Base-by-base conservation (phyloP, 2,329 filamentous ascomycete genomes). In the Elsinoe necatrix region DNA sequence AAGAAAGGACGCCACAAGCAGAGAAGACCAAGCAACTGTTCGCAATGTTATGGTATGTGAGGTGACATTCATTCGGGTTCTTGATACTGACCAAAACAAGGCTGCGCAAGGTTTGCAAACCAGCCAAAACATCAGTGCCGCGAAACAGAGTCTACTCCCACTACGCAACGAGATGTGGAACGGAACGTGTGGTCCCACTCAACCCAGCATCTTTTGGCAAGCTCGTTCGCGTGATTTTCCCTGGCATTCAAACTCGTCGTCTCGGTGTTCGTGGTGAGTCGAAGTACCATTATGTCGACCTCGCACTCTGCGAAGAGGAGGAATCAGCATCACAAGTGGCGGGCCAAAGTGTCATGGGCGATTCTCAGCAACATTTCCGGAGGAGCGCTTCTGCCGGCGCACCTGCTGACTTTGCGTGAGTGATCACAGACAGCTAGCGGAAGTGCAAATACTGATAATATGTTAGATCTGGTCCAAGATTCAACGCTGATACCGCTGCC, bases 131-230 rank as follows among this genome's bases (percentile, higher is more conserved):
- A 0, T 96, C 93, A 4, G 92, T 97, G 0, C 90, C 93, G 5
- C 81, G 93, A 64, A 93, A 93, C 62, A 81, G 92, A 58, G 93
- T 98, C 1, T 98, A 97, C 71, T 89, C 91, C 59, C 91, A 91
- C 69, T 98, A 98, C 70, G 93, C 92, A 48, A 90, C 88, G 23
- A 84, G 89, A 61, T 98, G 93, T 71, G 91, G 89, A 42, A 95
- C 86, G 4, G 91, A 97, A 68, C 84, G 91, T 67, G 95, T 97
- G 37, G 95, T 93, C 0, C 91, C 95, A 8, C 74, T 98, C 57
- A 98, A 98, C 67, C 93, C 93, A 41, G 93, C 93, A 8, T 97
- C 92, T 25, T 98, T 98, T 72, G 93, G 93, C 57, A 98, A 98
- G 72, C 81, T 98, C 42, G 93, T 98, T 31, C 84, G 93, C 29